These are phyloP conservation scores for Coelastrella sp. DNA, from an alignment of 139 green algal genomes.

Conservation along the genomic window DNA sequence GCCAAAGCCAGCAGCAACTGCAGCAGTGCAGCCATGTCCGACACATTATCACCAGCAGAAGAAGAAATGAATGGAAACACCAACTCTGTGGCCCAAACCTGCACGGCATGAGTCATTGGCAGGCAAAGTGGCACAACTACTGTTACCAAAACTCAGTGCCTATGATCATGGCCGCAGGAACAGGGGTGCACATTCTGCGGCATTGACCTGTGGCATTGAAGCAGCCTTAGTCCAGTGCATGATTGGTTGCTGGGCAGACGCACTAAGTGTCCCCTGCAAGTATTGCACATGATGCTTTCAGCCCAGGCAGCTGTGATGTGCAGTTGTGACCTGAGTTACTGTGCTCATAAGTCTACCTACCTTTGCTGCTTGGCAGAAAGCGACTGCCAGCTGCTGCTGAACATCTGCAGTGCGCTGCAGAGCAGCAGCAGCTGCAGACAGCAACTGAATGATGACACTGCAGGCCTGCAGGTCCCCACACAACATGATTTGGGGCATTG, in stretches of 20 bases:
- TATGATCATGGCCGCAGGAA: too few relatives aligned
- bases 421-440: not conserved
- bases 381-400: slow-evolving; percentile 22
- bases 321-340: too few relatives aligned
- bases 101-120: not conserved
- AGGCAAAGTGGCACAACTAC: not conserved
- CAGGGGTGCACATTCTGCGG: too few relatives aligned
- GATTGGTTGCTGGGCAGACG: too few relatives aligned
- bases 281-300: too few relatives aligned
- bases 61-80: not conserved
- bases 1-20: slow-evolving; percentile 15
- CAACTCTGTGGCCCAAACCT: slow-evolving; percentile 9
- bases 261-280: too few relatives aligned
- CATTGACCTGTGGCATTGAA: too few relatives aligned
- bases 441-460: not conserved
- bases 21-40: not conserved
- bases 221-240: too few relatives aligned
- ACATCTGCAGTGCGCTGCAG: not conserved
- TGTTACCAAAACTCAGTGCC: too few relatives aligned
- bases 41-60: not conserved
- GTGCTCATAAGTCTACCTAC: not conserved
- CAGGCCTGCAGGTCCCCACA: not conserved
- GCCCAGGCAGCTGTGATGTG: too few relatives aligned
- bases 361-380: slow-evolving; percentile 27
- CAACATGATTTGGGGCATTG: too few relatives aligned